These are phyloP conservation scores for Ceratocystis eucalypticola DNA, from an alignment of 2,329 filamentous ascomycete species.

Conservation along the genomic window DNA sequence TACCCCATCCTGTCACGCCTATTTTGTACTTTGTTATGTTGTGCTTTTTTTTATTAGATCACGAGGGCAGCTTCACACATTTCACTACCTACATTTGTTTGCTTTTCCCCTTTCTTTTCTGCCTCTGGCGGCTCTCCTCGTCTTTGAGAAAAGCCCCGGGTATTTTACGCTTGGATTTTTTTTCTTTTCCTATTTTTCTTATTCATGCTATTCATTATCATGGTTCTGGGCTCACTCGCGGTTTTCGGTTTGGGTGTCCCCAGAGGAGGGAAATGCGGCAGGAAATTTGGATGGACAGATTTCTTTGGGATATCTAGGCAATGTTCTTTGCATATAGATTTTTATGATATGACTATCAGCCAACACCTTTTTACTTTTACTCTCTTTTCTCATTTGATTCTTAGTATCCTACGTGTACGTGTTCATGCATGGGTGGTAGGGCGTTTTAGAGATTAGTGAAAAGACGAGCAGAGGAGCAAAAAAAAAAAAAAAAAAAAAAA, in stretches of 20 bases:
- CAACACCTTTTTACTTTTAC: background rate
- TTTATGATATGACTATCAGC: constrained; percentile 12
- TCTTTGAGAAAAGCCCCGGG: background rate
- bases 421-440: background rate
- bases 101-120: background rate
- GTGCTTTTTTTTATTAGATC: background rate
- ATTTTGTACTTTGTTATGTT: constrained; percentile 5
- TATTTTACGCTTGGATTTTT: background rate
- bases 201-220: background rate
- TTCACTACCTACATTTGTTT: background rate
- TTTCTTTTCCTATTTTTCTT: background rate
- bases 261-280: background rate
- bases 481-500: no score
- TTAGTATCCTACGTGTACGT: background rate
- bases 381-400: background rate
- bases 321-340: constrained; percentile 10
- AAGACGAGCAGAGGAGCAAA: no score
- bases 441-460: background rate
- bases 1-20: constrained; percentile 8
- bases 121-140: background rate
- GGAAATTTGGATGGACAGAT: constrained; percentile 5
- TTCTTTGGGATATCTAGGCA: constrained; percentile 7
- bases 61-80: constrained; percentile 6
- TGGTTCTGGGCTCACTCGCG: background rate
- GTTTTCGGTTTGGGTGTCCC: background rate